phyloP scores from a whole-genome alignment of 169 alveolate genomes.

The Plasmodium sp. region DNA sequence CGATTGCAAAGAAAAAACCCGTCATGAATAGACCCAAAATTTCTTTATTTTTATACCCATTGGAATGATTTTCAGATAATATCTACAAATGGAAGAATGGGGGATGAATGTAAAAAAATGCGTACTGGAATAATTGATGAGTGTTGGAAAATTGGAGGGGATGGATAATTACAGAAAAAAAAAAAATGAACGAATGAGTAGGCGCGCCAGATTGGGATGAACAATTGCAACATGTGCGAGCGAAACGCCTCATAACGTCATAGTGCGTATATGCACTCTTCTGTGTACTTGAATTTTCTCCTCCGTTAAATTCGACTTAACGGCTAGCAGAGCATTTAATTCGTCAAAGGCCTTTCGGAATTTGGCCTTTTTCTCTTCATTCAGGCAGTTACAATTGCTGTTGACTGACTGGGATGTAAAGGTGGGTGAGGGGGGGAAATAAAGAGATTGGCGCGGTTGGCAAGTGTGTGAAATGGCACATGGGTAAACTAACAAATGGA shows the following conservation, averaged over 20 bases:
- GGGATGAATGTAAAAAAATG: not conserved
- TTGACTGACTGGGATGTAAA: slow-evolving; percentile 20
- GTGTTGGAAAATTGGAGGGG: not conserved
- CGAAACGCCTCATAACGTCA: not conserved
- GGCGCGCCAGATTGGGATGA: not conserved
- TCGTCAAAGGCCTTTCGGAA: slow-evolving; percentile 48
- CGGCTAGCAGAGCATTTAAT: slow-evolving; percentile 30
- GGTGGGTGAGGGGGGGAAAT: not conserved
- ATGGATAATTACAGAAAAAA: slow-evolving; percentile 3
- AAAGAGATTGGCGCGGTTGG: not conserved
- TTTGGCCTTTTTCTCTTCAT: slow-evolving; percentile 46
- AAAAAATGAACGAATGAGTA: not conserved
- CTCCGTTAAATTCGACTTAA: slow-evolving; percentile 34
- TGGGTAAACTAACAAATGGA: not conserved
- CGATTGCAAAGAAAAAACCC: slow-evolving; percentile 67
- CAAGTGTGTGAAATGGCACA: not conserved
- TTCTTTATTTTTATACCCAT: slow-evolving; percentile 60
- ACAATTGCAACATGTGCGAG: not conserved
- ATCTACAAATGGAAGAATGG: slow-evolving; percentile 49
- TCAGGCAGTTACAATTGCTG: slow-evolving; percentile 21
- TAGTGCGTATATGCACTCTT: not conserved
- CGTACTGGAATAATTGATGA: not conserved
- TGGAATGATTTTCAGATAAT: slow-evolving; percentile 49
- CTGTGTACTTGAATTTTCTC: slow-evolving; percentile 57
- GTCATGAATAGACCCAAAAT: slow-evolving; percentile 54